A percentile compares a stretch with the other conserved stretches of the same genome.
Conservation (phyloP, 192 early-diverging fungal genomes). For the Linnemannia schmuckeri region DNA sequence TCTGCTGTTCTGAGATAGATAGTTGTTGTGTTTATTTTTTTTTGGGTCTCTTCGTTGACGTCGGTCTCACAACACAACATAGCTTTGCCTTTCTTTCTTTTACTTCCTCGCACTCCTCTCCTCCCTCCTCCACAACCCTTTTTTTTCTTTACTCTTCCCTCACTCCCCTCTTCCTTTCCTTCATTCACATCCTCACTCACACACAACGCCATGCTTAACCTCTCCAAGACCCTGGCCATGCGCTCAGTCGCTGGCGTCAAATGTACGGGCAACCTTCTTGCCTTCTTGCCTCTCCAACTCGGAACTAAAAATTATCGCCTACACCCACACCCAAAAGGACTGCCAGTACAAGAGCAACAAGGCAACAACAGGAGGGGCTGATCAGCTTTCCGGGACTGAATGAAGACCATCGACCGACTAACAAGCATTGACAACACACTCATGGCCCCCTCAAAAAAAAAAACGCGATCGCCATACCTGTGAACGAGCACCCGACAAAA, state of each 20-base stretch:
- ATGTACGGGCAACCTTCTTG: slow-evolving; percentile 29
- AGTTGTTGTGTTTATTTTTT: not conserved
- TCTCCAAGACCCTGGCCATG: slow-evolving; percentile 54
- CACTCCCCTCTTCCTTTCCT: not conserved
- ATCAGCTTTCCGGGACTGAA: not conserved
- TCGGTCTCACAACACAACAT: not conserved
- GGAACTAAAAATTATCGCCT: not conserved
- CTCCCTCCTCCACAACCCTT: not conserved
- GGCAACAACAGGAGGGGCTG: not conserved
- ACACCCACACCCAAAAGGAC: not conserved
- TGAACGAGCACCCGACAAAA: not conserved
- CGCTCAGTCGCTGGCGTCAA: slow-evolving; percentile 55
- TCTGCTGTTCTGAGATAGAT: no score
- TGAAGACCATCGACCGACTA: not conserved
- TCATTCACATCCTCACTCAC: not conserved
- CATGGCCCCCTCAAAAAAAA: not conserved
- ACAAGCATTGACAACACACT: no score
- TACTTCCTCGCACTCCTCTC: no score
- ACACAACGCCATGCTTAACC: slow-evolving; percentile 33
- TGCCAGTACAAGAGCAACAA: not conserved
- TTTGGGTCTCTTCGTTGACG: slow-evolving; percentile 2
- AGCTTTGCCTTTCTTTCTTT: not conserved
- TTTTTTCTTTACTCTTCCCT: not conserved
- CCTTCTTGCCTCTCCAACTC: not conserved
- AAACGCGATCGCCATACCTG: not conserved